phyloP scores from a whole-genome alignment of 106 monocot species.

The Allium fistulosum region DNA sequence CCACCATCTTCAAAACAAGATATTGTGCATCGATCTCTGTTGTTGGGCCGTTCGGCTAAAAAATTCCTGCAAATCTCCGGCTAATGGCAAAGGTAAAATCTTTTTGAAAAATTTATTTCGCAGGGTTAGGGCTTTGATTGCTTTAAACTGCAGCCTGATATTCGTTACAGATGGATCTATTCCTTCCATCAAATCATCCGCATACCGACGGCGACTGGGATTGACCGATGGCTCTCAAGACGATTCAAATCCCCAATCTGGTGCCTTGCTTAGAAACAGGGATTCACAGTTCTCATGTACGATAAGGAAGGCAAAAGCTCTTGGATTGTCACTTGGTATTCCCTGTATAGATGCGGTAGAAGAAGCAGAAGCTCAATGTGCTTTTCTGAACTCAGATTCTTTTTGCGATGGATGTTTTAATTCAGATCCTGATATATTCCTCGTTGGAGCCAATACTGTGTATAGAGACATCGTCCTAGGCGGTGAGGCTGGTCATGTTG shows the following conservation, averaged over 20 bases:
- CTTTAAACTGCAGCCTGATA: slow-evolving; percentile 76
- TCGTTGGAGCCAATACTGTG: no score
- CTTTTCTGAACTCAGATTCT: slow-evolving; percentile 62
- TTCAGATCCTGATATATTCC: no score
- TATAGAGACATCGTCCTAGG: slow-evolving; percentile 77
- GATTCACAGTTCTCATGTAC: no score
- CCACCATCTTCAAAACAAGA: slow-evolving; percentile 93
- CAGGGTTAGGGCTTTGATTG: slow-evolving; percentile 72
- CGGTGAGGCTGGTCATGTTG: slow-evolving; percentile 72
- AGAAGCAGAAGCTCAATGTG: slow-evolving; percentile 98
- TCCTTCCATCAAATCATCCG: no score
- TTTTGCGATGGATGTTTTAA: no score
- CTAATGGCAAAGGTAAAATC: slow-evolving; percentile 46
- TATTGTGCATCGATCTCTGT: slow-evolving; percentile 82
- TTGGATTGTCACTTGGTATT: no score
- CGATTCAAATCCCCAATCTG: no score
- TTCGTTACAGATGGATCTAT: no score
- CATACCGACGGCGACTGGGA: no score
- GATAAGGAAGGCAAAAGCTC: no score
- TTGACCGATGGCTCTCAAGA: no score
- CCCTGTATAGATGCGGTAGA: no score
- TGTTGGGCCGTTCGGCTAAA: slow-evolving; percentile 81
- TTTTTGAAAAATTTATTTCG: slow-evolving; percentile 71
- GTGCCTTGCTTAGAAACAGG: slow-evolving; percentile 55
- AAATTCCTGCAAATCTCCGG: slow-evolving; percentile 30